A percentile compares a stretch with the other conserved stretches of the same genome.
Conservation (phyloP, 2,329 filamentous ascomycete species). For the Diplodia scrobiculata region DNA sequence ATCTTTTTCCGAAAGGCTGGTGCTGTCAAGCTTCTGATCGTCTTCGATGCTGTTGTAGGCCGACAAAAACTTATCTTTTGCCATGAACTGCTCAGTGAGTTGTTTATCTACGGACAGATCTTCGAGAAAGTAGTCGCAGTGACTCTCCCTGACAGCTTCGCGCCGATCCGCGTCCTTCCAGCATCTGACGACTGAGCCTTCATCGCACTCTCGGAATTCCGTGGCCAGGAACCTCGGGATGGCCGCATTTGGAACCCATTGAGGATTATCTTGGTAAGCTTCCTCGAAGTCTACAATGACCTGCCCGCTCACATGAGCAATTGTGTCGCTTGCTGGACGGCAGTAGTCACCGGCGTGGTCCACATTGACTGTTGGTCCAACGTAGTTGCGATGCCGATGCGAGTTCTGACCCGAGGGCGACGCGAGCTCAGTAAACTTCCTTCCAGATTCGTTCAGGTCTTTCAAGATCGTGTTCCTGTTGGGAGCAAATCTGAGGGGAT, state of each 20-base stretch:
- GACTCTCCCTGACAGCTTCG: too few relatives aligned
- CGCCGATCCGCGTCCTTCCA: not conserved
- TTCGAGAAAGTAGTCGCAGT: too few relatives aligned
- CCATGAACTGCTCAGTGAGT: too few relatives aligned
- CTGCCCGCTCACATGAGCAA: slow-evolving; percentile 33
- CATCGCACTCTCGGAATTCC: not conserved
- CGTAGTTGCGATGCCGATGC: not conserved
- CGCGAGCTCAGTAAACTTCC: not conserved
- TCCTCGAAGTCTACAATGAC: slow-evolving; percentile 37
- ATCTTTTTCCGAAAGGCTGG: slow-evolving; percentile 30
- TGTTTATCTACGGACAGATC: too few relatives aligned
- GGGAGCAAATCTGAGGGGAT: slow-evolving; percentile 30
- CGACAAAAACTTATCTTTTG: too few relatives aligned
- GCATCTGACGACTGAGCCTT: not conserved
- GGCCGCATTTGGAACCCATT: slow-evolving; percentile 28
- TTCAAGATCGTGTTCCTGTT: not conserved
- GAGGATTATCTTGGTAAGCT: slow-evolving; percentile 30
- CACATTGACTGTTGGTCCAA: not conserved
- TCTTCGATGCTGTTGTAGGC: too few relatives aligned
- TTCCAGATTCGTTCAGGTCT: not conserved
- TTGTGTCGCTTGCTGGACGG: too few relatives aligned
- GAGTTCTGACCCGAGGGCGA: too few relatives aligned
- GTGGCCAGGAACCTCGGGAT: not conserved
- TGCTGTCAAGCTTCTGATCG: not conserved
- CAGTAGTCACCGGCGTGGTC: not conserved